Base-by-base conservation (phyloP, 306 rosid species). In the Glycyrrhiza uralensis region DNA sequence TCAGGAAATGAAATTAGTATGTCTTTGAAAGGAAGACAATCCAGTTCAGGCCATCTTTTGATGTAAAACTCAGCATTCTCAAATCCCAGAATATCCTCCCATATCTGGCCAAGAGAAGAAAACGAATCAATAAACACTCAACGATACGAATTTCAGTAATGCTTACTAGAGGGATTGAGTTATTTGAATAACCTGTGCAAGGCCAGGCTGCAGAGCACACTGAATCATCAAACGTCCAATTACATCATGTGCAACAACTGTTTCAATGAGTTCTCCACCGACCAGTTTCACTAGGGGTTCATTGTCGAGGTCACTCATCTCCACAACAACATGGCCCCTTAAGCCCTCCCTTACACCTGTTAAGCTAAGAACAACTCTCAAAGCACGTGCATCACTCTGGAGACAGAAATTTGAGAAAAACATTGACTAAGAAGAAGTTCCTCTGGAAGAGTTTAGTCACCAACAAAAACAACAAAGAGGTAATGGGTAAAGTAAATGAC, bases 141-240 rank as follows among this genome's bases (percentile, higher is more conserved):
- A 49, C 26, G 41, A 42, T 52, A 50, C 52, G 23, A 70, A 55
- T 45, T 74, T 30, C 55, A 55, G 39, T 32, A 79, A 56, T 39
- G 42, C 38, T 62, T 55, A 78, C 32, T 28, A 74, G n/a, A 64
- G 66, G 35, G 62, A 69, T 18, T 4, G 10, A 54, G 42, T 69
- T 74, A 35, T 66, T 42, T 38, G 29, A 71, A 71, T 67, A 78
- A 93, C 98, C 98, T 89, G 98, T 22, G 98, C 98, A 76, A 93
- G 98, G 75, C 98, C 98, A 18, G 98, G 98, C 76, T 93, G 98
- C 56, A 93, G 84, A 83, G 98, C 98, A 76, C 98, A 93, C 78
- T 93, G 96, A 83, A 93, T 93, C 98, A 93, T 93, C 75, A 93
- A 80, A 66, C 98, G 96, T 46, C 98, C 98, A 83, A 93, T 93